Conservation (phyloP, 2,329 filamentous ascomycete genomes). For the Aspergillus japonicus region DNA sequence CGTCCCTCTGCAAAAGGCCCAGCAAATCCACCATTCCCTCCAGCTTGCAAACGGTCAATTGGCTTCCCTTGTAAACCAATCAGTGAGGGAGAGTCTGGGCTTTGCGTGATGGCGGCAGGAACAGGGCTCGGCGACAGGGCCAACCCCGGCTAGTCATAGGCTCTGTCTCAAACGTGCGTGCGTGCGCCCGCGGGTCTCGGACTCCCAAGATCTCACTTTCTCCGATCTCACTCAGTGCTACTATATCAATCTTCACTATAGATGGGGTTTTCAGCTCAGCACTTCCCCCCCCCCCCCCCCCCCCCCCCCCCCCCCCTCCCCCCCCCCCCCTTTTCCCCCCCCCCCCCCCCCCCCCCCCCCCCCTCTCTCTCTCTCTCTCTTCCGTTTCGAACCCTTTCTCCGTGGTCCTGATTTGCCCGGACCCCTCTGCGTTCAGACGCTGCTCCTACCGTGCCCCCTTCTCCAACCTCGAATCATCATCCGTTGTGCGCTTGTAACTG, state of each 20-base stretch:
- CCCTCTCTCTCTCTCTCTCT: no score
- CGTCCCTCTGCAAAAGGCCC: no score
- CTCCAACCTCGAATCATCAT: neutral
- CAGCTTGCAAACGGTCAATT: neutral
- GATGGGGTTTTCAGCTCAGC: neutral
- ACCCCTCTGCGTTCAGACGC: neutral
- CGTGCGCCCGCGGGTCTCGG: neutral
- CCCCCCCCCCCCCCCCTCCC: no score
- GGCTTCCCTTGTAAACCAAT: neutral
- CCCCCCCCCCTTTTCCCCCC: no score
- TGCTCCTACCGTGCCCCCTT: neutral
- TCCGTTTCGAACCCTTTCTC: neutral
- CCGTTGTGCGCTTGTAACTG: neutral
- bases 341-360: no score
- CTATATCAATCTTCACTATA: neutral
- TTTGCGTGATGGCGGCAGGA: neutral
- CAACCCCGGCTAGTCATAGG: neutral
- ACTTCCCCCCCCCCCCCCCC: no score
- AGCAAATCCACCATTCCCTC: neutral
- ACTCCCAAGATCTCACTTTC: neutral
- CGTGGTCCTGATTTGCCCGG: neutral
- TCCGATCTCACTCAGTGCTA: neutral
- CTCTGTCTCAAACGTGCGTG: neutral
- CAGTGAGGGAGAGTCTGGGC: neutral
- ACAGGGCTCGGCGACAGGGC: neutral